Evolutionary conservation across 129 eudicot genomes (phyloP).

Genomic region (Dittrichia graveolens): DNA sequence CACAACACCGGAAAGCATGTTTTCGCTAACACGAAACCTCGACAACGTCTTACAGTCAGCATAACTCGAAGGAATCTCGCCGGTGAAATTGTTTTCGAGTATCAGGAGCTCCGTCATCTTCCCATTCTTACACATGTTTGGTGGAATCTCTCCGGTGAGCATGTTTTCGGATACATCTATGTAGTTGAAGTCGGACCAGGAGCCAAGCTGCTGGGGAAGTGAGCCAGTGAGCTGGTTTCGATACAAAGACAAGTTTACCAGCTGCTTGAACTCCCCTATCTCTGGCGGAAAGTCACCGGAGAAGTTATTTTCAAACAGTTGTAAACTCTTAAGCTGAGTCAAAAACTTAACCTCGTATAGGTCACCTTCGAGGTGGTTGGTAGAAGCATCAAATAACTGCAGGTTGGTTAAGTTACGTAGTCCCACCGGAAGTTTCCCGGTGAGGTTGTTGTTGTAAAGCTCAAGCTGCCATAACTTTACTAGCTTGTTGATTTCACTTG

Average conservation of each 20-base stretch:
- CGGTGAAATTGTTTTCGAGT: slow-evolving; percentile 53
- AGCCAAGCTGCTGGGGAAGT: slow-evolving; percentile 66
- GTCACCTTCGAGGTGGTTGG: slow-evolving; percentile 55
- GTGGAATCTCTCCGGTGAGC: slow-evolving; percentile 74
- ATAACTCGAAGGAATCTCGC: slow-evolving; percentile 50
- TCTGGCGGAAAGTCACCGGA: slow-evolving; percentile 68
- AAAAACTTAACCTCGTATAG: slow-evolving; percentile 44
- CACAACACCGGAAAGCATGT: slow-evolving; percentile 51
- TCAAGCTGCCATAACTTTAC: slow-evolving; percentile 69
- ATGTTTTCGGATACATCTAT: slow-evolving; percentile 80
- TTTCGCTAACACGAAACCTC: slow-evolving; percentile 52
- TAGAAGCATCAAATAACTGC: slow-evolving; percentile 62
- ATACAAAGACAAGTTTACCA: slow-evolving; percentile 59
- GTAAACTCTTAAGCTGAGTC: slow-evolving; percentile 51
- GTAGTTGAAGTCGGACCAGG: slow-evolving; percentile 58
- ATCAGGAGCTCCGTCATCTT: slow-evolving; percentile 47
- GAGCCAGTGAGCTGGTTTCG: slow-evolving; percentile 61
- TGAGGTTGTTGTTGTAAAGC: slow-evolving; percentile 49
- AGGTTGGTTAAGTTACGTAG: slow-evolving; percentile 59
- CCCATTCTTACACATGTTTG: slow-evolving; percentile 47
- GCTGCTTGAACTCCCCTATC: slow-evolving; percentile 65
- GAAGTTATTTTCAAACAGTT: slow-evolving; percentile 54
- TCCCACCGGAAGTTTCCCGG: slow-evolving; percentile 66
- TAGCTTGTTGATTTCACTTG: slow-evolving; percentile 55
- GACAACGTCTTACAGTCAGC: slow-evolving; percentile 41